Conservation (phyloP, 2,329 filamentous ascomycete genomes). For the Bipolaris victoriae region DNA sequence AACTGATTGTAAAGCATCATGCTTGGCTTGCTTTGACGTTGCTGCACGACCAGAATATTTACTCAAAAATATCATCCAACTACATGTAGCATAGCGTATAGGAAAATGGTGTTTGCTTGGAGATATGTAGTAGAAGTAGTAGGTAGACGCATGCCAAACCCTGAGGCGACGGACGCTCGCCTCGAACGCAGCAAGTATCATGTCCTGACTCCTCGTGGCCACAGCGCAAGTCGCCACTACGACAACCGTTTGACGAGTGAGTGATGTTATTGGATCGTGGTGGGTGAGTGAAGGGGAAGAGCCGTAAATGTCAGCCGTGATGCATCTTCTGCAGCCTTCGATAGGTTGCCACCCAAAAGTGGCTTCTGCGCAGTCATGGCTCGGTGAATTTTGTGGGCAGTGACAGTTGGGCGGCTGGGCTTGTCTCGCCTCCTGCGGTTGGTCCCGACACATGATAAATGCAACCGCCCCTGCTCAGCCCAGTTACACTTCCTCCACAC, state of each 20-base stretch:
- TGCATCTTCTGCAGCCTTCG: constrained; percentile 33
- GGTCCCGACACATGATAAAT: constrained; percentile 32
- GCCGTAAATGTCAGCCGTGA: constrained; percentile 32
- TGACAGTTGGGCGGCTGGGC: constrained; percentile 22
- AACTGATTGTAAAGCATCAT: not conserved
- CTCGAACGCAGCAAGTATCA: constrained; percentile 29
- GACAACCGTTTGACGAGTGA: constrained; percentile 17
- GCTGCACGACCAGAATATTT: constrained; percentile 15
- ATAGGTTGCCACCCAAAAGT: constrained; percentile 40
- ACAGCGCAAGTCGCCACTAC: constrained; percentile 12
- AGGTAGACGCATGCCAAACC: constrained; percentile 25
- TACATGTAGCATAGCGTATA: constrained; percentile 23
- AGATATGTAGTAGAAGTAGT: not conserved
- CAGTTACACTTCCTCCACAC: constrained; percentile 13
- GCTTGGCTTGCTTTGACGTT: not conserved
- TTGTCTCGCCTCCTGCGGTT: constrained; percentile 29
- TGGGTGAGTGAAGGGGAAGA: constrained; percentile 10
- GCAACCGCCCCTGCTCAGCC: constrained; percentile 23
- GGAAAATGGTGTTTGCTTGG: constrained; percentile 24
- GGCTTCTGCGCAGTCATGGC: constrained; percentile 27
- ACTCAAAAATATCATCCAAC: not conserved
- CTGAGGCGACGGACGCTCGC: constrained; percentile 14
- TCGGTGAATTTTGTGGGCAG: constrained; percentile 41
- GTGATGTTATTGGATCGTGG: constrained; percentile 23
- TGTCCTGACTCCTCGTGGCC: constrained; percentile 24